Evolutionary conservation across 2,329 filamentous ascomycete genomes (phyloP), one percentile per base, ranked within the genome.

Genomic region (Pseudogymnoascus sp.): DNA sequence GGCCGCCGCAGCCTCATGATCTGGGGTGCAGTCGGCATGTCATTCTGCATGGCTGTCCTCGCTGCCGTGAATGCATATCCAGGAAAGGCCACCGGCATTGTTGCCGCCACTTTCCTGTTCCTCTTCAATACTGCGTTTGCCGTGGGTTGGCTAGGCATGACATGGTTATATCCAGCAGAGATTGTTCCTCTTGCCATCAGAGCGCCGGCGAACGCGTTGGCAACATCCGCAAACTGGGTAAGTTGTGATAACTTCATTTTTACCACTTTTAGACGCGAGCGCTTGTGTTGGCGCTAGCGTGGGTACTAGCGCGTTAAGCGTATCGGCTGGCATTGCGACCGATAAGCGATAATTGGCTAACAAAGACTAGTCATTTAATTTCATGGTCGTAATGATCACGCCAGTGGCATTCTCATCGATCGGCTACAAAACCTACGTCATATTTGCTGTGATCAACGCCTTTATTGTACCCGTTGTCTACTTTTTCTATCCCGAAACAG

Each of bases 1-100:
- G 86, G 86, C 9, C 84, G 88, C 28, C 80, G 88, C 16, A 81
- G 82, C 68, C 79, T 91, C 63, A 90, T 91, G 86, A 74, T 91
- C 16, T 82, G 89, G 64, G 87, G 87, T 58, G 83, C 83, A 0
- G 74, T 80, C 30, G 84, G 84, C 0, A 85, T 86, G 77, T 83
- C 83, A 20, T 70, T 78, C 2, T 85, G 83, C 50, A 90, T 90
- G 87, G 80, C 83, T 1, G 78, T 89, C 37, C 75, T 84, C 7
- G 70, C 72, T 1, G 70, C 69, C 38, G 66, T 64, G 22, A 70
- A 67, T n/a, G 66, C 66, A 35, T 64, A 63, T 8, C 28, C 16
- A 43, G 64, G 65, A 64, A 62, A 14, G 64, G 64, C 64, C 11
- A 64, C 72, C 1, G 73, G 70, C 3, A 70, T 72, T 28, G 67